These are phyloP conservation scores for Leishmania guyanensis DNA, from an alignment of 208 protist genomes.

Conservation along the genomic window DNA sequence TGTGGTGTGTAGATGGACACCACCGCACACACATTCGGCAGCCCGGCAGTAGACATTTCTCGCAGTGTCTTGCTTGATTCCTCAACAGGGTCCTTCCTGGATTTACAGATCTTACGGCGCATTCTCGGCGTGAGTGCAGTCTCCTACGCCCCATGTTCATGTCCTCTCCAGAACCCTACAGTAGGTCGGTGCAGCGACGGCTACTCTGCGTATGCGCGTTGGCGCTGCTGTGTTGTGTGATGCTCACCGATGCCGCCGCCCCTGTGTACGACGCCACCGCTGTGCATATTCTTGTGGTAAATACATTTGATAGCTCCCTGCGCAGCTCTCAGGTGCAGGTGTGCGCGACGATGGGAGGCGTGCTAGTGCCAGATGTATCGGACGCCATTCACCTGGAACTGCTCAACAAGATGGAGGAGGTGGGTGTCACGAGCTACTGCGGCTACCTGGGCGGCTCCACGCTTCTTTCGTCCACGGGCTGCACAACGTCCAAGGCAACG, in stretches of 20 bases:
- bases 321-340: neutral
- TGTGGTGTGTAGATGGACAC: neutral
- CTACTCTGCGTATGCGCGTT: neutral
- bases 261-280: constrained; percentile 1
- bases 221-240: neutral
- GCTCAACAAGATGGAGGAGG: neutral
- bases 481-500: neutral
- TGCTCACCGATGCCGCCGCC: neutral
- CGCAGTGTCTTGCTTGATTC: neutral
- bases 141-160: neutral
- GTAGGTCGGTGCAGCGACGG: neutral
- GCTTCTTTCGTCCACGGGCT: neutral
- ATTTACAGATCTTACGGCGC: neutral
- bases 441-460: constrained; percentile 15
- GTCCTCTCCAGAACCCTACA: no score
- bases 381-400: neutral
- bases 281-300: neutral
- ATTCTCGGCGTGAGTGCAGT: neutral
- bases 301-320: neutral
- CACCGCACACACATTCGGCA: neutral
- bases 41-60: neutral
- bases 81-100: neutral
- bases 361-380: constrained; percentile 4
- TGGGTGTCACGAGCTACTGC: neutral
- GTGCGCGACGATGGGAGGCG: constrained; percentile 2